phyloP scores from a whole-genome alignment of 2,329 filamentous ascomycete genomes.

The Mycosphaerelloides madeirae region DNA sequence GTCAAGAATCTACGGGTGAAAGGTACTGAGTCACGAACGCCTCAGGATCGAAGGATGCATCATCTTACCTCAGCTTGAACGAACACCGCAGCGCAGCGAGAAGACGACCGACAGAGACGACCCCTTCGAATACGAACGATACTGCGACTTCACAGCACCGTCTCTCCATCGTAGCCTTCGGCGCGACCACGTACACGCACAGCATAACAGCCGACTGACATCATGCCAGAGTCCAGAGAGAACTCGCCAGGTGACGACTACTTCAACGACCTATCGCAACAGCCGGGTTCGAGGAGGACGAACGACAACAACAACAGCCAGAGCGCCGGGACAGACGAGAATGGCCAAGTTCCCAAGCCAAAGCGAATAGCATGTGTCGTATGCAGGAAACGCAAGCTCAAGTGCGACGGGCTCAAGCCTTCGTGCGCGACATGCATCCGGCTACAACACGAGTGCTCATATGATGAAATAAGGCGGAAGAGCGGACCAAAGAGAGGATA shows the following conservation, averaged over 20 bases:
- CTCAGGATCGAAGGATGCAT: too few relatives aligned
- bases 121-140: too few relatives aligned
- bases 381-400: constrained; percentile 85
- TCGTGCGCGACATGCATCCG: constrained; percentile 84
- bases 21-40: too few relatives aligned
- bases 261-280: constrained; percentile 54
- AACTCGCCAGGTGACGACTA: constrained; percentile 38
- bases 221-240: constrained; percentile 21
- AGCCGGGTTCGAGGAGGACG: constrained; percentile 32
- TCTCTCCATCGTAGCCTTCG: too few relatives aligned
- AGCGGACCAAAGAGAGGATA: constrained; percentile 92
- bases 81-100: too few relatives aligned
- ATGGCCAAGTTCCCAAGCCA: constrained; percentile 36
- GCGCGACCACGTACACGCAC: too few relatives aligned
- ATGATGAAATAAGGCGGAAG: constrained; percentile 89
- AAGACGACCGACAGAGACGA: too few relatives aligned
- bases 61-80: too few relatives aligned
- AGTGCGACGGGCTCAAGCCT: constrained; percentile 79
- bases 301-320: constrained; percentile 35
- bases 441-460: constrained; percentile 81
- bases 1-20: too few relatives aligned
- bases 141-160: too few relatives aligned
- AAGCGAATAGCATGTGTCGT: constrained; percentile 94
- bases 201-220: too few relatives aligned
- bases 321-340: constrained; percentile 37